These are phyloP conservation scores for Colletotrichum falcatum DNA, from an alignment of 2,329 filamentous ascomycete genomes.

Conservation along the genomic window DNA sequence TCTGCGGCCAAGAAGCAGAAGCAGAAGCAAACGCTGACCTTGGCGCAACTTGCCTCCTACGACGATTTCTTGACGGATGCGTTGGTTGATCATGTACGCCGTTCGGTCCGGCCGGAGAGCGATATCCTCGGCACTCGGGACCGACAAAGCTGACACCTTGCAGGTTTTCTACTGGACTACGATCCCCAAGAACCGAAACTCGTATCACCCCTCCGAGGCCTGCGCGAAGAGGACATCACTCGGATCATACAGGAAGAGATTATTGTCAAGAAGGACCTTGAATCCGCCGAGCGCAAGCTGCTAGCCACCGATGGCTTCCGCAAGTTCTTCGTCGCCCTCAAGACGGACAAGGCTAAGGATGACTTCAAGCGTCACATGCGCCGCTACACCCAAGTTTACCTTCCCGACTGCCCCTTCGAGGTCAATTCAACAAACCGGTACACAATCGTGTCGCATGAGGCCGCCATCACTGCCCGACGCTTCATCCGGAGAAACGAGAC, in stretches of 20 bases:
- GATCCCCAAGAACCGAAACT: constrained; percentile 92
- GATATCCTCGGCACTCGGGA: background rate
- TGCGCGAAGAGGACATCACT: constrained; percentile 73
- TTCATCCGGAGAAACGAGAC: constrained; percentile 84
- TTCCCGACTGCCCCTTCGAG: constrained; percentile 94
- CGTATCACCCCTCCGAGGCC: constrained; percentile 87
- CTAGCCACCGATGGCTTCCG: constrained; percentile 79
- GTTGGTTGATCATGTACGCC: constrained; percentile 89
- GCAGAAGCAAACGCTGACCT: constrained; percentile 81
- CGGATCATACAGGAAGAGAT: constrained; percentile 74
- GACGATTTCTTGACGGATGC: constrained; percentile 97
- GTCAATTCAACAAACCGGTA: constrained; percentile 93
- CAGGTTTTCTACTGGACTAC: constrained; percentile 97
- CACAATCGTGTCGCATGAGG: constrained; percentile 90
- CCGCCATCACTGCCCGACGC: constrained; percentile 83
- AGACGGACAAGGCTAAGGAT: constrained; percentile 80
- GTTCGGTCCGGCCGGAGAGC: constrained; percentile 42
- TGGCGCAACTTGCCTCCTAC: constrained; percentile 90
- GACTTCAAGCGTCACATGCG: constrained; percentile 88
- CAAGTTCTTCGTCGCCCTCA: constrained; percentile 76
- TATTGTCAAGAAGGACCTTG: constrained; percentile 79
- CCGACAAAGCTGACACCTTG: constrained; percentile 42
- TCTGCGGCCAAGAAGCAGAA: constrained; percentile 61
- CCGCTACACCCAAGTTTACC: constrained; percentile 92
- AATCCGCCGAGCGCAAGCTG: constrained; percentile 77